phyloP scores from a whole-genome alignment of 1,139 yeast species.

The Debaryomyces udenii region DNA sequence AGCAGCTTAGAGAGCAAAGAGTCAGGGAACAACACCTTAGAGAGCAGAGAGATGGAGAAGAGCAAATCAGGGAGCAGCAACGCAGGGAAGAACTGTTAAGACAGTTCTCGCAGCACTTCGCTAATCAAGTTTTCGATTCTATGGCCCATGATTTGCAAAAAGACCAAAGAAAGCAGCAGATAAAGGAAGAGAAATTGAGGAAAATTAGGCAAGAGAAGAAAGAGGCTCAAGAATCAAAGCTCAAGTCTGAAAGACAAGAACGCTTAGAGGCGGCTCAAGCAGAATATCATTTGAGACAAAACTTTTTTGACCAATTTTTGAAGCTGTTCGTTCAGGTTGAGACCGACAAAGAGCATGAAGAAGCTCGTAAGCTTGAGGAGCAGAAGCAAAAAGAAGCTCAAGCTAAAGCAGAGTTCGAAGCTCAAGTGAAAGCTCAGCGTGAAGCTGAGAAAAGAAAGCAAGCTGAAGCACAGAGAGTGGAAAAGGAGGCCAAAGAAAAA shows the following conservation, averaged over 20 bases:
- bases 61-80: neutral
- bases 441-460: slow-evolving; percentile 4
- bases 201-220: slow-evolving; percentile 12
- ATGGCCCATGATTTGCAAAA: neutral
- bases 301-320: slow-evolving; percentile 6
- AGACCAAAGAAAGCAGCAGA: slow-evolving; percentile 10
- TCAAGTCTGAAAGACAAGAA: neutral
- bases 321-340: slow-evolving; percentile 1
- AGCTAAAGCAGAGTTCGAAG: slow-evolving; percentile 3
- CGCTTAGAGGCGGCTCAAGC: slow-evolving; percentile 1
- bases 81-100: neutral
- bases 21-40: slow-evolving; percentile 1
- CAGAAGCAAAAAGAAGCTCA: slow-evolving; percentile 3
- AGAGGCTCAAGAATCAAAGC: slow-evolving; percentile 12
- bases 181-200: slow-evolving; percentile 9
- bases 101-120: neutral
- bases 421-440: neutral
- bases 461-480: neutral
- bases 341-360: neutral
- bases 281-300: neutral
- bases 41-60: neutral
- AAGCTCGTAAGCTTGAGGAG: neutral
- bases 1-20: slow-evolving; percentile 1
- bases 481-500: no score
- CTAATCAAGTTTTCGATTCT: neutral